Evolutionary conservation across 164 flowering plant genomes (phyloP).

Genomic region (Chloranthus sessilifolius): DNA sequence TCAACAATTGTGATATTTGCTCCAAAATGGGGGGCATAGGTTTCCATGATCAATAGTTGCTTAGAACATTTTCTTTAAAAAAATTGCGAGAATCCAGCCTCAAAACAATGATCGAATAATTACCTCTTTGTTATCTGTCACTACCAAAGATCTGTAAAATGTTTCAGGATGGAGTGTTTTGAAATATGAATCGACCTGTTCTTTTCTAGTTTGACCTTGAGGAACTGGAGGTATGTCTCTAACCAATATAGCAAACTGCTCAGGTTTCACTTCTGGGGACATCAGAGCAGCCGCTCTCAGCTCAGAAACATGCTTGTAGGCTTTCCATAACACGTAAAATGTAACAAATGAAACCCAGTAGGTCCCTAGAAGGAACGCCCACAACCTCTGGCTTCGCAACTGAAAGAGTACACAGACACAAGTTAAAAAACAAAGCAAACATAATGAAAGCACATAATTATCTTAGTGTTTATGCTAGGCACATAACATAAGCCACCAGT

Average conservation of each 20-base stretch:
- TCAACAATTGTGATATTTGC: no score
- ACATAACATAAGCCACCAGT: no score
- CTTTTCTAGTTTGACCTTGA: conserved; percentile 63
- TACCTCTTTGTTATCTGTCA: conserved; percentile 79
- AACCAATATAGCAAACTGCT: conserved; percentile 78
- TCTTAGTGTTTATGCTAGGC: no score
- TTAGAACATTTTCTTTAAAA: no score
- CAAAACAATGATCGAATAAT: background rate
- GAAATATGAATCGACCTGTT: conserved; percentile 88
- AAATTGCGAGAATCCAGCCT: no score
- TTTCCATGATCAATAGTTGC: no score
- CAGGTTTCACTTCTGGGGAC: conserved; percentile 53
- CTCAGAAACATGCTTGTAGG: conserved; percentile 69
- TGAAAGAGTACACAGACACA: conserved; percentile 28
- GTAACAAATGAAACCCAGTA: conserved; percentile 88
- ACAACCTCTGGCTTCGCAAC: conserved; percentile 57
- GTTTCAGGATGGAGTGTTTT: conserved; percentile 71
- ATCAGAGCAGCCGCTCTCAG: conserved; percentile 59
- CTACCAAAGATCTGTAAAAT: conserved; percentile 68
- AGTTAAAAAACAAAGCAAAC: background rate
- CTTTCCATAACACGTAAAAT: conserved; percentile 71
- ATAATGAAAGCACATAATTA: background rate
- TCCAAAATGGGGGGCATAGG: no score
- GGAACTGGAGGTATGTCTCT: conserved; percentile 71
- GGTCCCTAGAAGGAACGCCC: conserved; percentile 64